Base-by-base conservation (phyloP, 345 rosid genomes). In the Sisymbrium irio region DNA sequence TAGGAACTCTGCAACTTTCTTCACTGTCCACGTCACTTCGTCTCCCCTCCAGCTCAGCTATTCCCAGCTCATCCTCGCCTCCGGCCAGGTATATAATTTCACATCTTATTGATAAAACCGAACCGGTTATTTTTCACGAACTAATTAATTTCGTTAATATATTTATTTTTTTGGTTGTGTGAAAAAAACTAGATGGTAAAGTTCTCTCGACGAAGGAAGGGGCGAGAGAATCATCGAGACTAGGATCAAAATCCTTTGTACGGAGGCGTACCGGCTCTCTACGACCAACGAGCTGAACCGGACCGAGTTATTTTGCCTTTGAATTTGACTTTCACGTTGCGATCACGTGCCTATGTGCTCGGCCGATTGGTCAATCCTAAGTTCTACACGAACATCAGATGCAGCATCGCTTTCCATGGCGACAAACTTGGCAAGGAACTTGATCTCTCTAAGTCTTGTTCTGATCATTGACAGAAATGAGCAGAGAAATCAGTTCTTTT, bases 21-120 rank as follows among this genome's bases (percentile, higher is more conserved):
- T 83, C 64, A 84, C 93, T 62, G 90, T 89, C 84, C 98, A 94
- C 75, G 93, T 91, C 79, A 94, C 92, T 36, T 77, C 88, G 0
- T 78, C 89, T n/a, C 92, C 92, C 8, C 63, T 85, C 42, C 87
- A 88, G 66, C 89, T 91, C 73, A 85, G 84, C 85, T 80, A 82
- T 80, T 81, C 62, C 85, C 88, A n/a, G n/a, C n/a, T n/a, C n/a
- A n/a, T n/a, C n/a, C n/a, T n/a, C n/a, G n/a, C n/a, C n/a, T n/a
- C n/a, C n/a, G n/a, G n/a, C n/a, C n/a, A 84, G 85, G 97, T 89
- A 80, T 81, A 17, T 27, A 59, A 67, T 49, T 66, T 67, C 18
- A 46, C 35, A 65, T 8, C 32, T 30, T 53, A 41, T 3, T 63
- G 19, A 20, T n/a, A 59, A 10, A 59, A 59, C 67, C 55, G 67